A percentile compares a stretch with the other conserved stretches of the same genome.
phyloP scores from a whole-genome alignment of 371 early-diverging fungal genomes.

The Sporodiniella umbellata region DNA sequence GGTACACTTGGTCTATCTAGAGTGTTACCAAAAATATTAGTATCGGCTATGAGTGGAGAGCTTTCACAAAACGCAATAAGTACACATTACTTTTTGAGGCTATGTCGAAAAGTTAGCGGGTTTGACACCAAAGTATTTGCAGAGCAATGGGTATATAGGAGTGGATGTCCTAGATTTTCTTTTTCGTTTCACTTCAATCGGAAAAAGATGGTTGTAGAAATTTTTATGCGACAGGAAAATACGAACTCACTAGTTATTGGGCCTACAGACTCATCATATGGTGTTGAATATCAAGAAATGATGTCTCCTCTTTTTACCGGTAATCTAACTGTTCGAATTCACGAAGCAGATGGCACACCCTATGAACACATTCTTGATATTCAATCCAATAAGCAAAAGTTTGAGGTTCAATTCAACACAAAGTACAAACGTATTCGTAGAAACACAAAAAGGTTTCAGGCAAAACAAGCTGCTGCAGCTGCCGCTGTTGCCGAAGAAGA shows the following conservation, averaged over 20 bases:
- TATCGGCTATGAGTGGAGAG: constrained; percentile 82
- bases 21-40: constrained; percentile 76
- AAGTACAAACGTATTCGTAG: constrained; percentile 94
- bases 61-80: constrained; percentile 69
- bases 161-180: constrained; percentile 85
- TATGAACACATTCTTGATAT: constrained; percentile 93
- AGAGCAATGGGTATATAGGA: constrained; percentile 91
- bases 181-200: constrained; percentile 85
- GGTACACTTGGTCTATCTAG: constrained; percentile 74
- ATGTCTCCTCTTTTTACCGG: constrained; percentile 65
- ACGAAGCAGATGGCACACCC: constrained; percentile 91
- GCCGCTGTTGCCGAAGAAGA: constrained; percentile 76
- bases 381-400: constrained; percentile 68
- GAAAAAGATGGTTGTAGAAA: constrained; percentile 92
- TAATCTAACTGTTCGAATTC: constrained; percentile 84
- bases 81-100: constrained; percentile 78
- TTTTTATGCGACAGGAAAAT: constrained; percentile 80
- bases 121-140: constrained; percentile 82
- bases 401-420: constrained; percentile 92
- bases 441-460: constrained; percentile 77
- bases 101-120: constrained; percentile 79
- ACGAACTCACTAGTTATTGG: constrained; percentile 51
- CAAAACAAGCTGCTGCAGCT: constrained; percentile 75
- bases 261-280: too few relatives aligned
- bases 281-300: constrained; percentile 13